Conservation (phyloP, 306 rosid species). For the Morella rubra region DNA sequence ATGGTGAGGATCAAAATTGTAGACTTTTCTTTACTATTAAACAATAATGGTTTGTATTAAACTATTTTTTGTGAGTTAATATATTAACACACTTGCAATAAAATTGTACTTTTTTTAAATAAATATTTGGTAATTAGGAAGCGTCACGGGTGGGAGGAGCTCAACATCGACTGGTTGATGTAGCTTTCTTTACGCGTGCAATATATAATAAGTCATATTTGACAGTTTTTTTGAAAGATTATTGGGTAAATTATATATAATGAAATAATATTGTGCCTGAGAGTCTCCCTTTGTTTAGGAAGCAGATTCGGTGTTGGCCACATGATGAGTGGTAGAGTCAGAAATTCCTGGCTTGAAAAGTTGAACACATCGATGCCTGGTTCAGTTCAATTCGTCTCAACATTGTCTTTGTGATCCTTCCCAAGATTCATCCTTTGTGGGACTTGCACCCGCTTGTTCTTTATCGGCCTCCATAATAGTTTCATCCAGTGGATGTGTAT, state of each 20-base stretch:
- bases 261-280: constrained; percentile 46
- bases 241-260: neutral
- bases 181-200: neutral
- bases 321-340: constrained; percentile 37
- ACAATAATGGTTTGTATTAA: no score
- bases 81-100: no score
- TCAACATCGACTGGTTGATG: neutral
- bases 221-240: neutral
- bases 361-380: constrained; percentile 36
- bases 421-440: constrained; percentile 48
- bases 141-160: no score
- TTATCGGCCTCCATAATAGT: constrained; percentile 59
- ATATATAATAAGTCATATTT: neutral
- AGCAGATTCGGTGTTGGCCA: constrained; percentile 40
- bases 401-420: constrained; percentile 46
- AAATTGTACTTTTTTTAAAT: no score
- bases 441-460: constrained; percentile 42
- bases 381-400: constrained; percentile 38
- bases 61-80: no score
- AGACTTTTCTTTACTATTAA: no score
- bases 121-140: no score
- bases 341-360: constrained; percentile 35
- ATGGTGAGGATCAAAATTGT: no score
- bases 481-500: constrained; percentile 53
- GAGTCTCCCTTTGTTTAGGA: constrained; percentile 50